These are phyloP conservation scores for Exophiala alcalophila DNA, from an alignment of 2,329 filamentous ascomycete genomes.

Conservation along the genomic window DNA sequence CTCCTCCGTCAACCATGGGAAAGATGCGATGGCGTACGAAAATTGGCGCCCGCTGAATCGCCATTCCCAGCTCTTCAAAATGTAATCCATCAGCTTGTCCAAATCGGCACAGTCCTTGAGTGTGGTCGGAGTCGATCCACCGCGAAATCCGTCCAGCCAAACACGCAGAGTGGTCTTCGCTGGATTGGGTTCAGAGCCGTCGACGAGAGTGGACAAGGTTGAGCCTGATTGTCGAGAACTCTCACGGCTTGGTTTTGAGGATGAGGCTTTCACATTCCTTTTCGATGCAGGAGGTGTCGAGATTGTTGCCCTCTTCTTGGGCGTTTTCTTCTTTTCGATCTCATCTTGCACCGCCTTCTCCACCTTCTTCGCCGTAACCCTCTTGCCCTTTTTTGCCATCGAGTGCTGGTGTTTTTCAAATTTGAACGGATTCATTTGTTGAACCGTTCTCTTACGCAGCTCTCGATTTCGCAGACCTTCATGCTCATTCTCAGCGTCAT, in stretches of 20 bases:
- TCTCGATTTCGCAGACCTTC: no score
- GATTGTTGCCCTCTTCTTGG: conserved; percentile 5
- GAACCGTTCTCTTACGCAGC: conserved; percentile 21
- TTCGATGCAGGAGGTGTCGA: conserved; percentile 6
- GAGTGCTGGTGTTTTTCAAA: conserved; percentile 25
- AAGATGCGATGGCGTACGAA: conserved; percentile 16
- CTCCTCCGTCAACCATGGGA: conserved; percentile 23
- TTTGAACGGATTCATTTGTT: conserved; percentile 23
- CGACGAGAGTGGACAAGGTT: no score
- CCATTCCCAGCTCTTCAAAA: conserved; percentile 20
- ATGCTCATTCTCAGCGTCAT: no score
- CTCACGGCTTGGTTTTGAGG: no score
- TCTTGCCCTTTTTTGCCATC: conserved; percentile 10
- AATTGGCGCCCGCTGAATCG: conserved; percentile 17
- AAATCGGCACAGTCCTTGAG: conserved; percentile 11
- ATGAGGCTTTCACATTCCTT: conserved; percentile 4
- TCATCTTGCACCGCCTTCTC: conserved; percentile 18
- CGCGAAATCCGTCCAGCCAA: conserved; percentile 17
- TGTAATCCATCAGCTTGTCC: conserved; percentile 20
- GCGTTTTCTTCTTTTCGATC: conserved; percentile 7
- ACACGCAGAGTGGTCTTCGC: conserved; percentile 11
- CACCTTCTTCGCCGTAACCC: conserved; percentile 14
- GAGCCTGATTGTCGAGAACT: no score
- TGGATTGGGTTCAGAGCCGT: no score
- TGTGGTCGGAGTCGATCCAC: conserved; percentile 11